A percentile compares a stretch with the other conserved stretches of the same genome.
Evolutionary conservation across 495 filamentous ascomycete species (phyloP).

Genomic region (Letharia lupina): DNA sequence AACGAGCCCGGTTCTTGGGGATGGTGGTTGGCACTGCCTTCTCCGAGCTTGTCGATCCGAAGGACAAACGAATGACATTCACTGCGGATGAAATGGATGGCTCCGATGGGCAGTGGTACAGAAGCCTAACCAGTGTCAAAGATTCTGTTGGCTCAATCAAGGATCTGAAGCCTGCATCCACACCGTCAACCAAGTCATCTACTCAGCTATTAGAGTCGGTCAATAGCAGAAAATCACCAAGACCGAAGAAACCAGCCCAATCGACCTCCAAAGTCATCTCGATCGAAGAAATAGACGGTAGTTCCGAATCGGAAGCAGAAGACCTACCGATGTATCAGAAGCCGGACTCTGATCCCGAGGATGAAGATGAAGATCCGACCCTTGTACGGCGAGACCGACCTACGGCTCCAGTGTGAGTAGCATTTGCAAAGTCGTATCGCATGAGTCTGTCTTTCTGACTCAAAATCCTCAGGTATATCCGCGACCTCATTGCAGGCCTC

Average conservation of each 20-base stretch:
- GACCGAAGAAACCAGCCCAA: conserved; percentile 22
- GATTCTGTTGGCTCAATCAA: conserved; percentile 58
- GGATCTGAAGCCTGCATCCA: conserved; percentile 30
- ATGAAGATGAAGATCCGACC: conserved; percentile 87
- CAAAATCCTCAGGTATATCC: conserved; percentile 55
- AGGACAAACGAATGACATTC: conserved; percentile 67
- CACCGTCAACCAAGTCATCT: conserved; percentile 1
- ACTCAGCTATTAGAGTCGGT: conserved; percentile 12
- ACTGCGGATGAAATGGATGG: conserved; percentile 69
- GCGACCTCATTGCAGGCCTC: conserved; percentile 72
- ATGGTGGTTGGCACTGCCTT: conserved; percentile 82
- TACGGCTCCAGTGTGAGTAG: conserved; percentile 66
- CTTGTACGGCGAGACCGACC: conserved; percentile 73
- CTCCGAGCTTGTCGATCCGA: conserved; percentile 70
- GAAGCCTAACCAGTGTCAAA: conserved; percentile 50
- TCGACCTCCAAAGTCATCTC: conserved; percentile 45
- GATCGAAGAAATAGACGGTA: conserved; percentile 60
- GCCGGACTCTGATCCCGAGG: conserved; percentile 84
- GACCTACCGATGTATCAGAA: conserved; percentile 78
- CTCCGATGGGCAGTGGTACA: conserved; percentile 70
- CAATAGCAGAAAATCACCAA: neutral
- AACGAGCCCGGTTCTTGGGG: conserved; percentile 70
- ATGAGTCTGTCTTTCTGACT: neutral
- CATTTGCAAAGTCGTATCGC: neutral
- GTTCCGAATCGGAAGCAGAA: conserved; percentile 51